A percentile compares a stretch with the other conserved stretches of the same genome.
These are phyloP conservation scores for Akebia trifoliata DNA, from an alignment of 164 flowering plant genomes.

Conservation along the genomic window DNA sequence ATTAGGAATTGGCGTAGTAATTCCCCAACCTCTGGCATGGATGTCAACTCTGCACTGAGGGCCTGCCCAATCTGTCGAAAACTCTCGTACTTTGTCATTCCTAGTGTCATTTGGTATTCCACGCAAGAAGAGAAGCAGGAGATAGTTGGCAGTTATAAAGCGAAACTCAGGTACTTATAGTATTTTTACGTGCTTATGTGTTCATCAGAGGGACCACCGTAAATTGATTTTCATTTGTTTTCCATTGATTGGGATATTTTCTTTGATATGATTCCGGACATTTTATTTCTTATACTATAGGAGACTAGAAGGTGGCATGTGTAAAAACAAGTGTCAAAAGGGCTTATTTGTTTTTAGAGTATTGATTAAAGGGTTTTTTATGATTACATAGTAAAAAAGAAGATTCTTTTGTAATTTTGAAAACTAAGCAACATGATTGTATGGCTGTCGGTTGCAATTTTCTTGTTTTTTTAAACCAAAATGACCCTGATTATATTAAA, in stretches of 20 bases:
- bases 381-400: too few relatives aligned
- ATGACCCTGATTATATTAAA: too few relatives aligned
- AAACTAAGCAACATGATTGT: too few relatives aligned
- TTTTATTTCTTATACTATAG: too few relatives aligned
- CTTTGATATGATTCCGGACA: too few relatives aligned
- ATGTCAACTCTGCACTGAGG: conserved; percentile 73
- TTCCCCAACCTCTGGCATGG: conserved; percentile 85
- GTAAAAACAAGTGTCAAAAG: too few relatives aligned
- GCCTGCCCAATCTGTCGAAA: conserved; percentile 97
- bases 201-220: not conserved
- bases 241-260: not conserved
- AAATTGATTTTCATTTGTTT: not conserved
- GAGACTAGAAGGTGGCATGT: too few relatives aligned
- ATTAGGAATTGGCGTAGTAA: conserved; percentile 92
- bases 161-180: conserved; percentile 67
- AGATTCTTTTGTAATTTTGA: too few relatives aligned
- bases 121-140: conserved; percentile 76
- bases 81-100: conserved; percentile 92
- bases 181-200: not conserved
- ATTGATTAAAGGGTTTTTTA: too few relatives aligned
- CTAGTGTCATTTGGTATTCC: conserved; percentile 91
- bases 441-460: too few relatives aligned
- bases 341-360: too few relatives aligned
- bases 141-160: conserved; percentile 74
- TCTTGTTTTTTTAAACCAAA: too few relatives aligned